Conservation (phyloP, 345 rosid species). For the Turnera subulata region DNA sequence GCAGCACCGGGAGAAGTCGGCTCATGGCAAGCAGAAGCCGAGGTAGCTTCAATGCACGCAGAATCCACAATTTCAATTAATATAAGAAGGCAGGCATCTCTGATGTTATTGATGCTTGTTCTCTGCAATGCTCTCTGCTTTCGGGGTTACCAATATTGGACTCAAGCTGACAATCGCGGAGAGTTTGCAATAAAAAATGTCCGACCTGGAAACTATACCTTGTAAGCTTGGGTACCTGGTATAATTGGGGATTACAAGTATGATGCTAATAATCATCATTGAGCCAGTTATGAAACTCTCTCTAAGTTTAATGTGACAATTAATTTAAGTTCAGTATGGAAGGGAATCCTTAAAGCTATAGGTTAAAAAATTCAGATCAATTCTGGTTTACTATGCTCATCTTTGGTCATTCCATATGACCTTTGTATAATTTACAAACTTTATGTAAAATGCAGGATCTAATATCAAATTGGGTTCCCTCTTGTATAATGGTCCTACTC, state of each 20-base stretch:
- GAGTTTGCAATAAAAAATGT: conserved; percentile 50
- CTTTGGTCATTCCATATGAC: too few species aligned
- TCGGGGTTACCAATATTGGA: conserved; percentile 95
- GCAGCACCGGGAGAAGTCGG: conserved; percentile 64
- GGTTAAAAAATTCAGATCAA: too few species aligned
- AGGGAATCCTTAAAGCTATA: too few species aligned
- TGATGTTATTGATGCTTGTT: not conserved
- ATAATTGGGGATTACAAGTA: conserved; percentile 59
- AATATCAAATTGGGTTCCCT: conserved; percentile 37
- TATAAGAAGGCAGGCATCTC: not conserved
- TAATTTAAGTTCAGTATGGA: too few species aligned
- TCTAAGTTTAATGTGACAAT: too few species aligned
- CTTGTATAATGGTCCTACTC: conserved; percentile 64
- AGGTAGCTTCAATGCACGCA: conserved; percentile 36
- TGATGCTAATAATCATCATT: conserved; percentile 29
- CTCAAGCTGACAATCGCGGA: conserved; percentile 46
- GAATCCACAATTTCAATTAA: not conserved
- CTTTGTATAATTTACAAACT: too few species aligned
- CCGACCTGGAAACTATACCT: conserved; percentile 55
- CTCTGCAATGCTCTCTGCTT: not conserved
- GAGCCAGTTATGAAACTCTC: conserved; percentile 39
- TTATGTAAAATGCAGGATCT: conserved; percentile 31
- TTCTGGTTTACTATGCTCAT: too few species aligned
- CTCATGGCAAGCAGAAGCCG: conserved; percentile 78
- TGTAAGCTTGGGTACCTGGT: conserved; percentile 73